Evolutionary conservation across 2,329 filamentous ascomycete species (phyloP).

Genomic region (Zasmidium citrigriseum): DNA sequence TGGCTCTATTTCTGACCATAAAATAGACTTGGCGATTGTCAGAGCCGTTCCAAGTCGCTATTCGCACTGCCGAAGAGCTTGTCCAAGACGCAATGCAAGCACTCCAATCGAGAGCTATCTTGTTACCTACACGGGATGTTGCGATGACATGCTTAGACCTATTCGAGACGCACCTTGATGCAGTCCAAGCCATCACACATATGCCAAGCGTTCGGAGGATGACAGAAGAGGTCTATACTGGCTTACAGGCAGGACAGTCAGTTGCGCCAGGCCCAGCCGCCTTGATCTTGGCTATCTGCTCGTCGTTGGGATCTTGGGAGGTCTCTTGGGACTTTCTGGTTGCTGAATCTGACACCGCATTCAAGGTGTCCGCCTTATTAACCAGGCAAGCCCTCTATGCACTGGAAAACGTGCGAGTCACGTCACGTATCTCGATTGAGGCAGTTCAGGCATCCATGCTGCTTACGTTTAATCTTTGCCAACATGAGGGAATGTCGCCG

Average conservation of each 20-base stretch:
- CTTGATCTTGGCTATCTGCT: conserved; percentile 17
- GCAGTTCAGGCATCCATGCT: conserved; percentile 30
- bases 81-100: not conserved
- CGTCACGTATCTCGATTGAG: conserved; percentile 19
- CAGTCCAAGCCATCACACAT: conserved; percentile 29
- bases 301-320: conserved; percentile 15
- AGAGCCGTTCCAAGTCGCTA: not conserved
- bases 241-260: conserved; percentile 6
- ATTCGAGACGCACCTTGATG: conserved; percentile 23
- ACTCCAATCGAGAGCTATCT: not conserved
- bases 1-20: too few species aligned
- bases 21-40: too few species aligned
- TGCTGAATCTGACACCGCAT: conserved; percentile 3
- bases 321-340: conserved; percentile 5
- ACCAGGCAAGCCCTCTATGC: conserved; percentile 15
- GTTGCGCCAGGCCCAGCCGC: conserved; percentile 9
- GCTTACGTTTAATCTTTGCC: conserved; percentile 30
- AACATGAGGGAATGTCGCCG: conserved; percentile 31
- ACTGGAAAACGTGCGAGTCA: conserved; percentile 14
- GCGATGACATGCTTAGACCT: conserved; percentile 18
- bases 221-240: conserved; percentile 18
- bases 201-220: conserved; percentile 16
- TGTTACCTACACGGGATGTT: conserved; percentile 21
- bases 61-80: not conserved
- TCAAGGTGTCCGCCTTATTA: conserved; percentile 9